phyloP scores from a whole-genome alignment of 192 early-diverging fungal species.

The Coemansia asiatica region DNA sequence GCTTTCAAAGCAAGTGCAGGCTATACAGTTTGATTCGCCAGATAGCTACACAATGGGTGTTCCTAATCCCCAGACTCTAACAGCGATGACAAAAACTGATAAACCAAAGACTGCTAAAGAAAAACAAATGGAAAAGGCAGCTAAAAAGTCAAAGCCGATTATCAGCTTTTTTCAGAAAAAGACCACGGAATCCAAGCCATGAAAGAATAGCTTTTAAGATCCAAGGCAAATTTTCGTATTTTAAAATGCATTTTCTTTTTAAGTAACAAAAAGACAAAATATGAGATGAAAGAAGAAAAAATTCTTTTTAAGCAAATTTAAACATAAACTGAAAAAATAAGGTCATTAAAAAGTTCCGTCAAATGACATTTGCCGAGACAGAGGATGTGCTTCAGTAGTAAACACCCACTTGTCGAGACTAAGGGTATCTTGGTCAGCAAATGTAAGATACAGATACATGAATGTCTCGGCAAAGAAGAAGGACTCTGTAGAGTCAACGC shows the following conservation, averaged over 20 bases:
- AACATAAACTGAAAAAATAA: neutral
- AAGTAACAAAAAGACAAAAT: neutral
- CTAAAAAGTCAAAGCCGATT: constrained; percentile 42
- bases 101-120: constrained; percentile 47
- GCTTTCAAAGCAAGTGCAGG: constrained; percentile 11
- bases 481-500: constrained; percentile 54
- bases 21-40: constrained; percentile 27
- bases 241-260: neutral
- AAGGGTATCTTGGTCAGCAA: constrained; percentile 65
- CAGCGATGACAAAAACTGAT: neutral
- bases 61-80: constrained; percentile 9
- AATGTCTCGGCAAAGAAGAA: constrained; percentile 94
- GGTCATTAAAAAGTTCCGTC: constrained; percentile 39
- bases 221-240: too few relatives aligned
- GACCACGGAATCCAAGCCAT: neutral
- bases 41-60: constrained; percentile 35
- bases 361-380: constrained; percentile 48
- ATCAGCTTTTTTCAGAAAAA: constrained; percentile 46
- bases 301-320: neutral
- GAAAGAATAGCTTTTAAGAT: neutral
- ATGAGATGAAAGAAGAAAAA: neutral
- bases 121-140: constrained; percentile 43
- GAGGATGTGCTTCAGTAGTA: constrained; percentile 94
- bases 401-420: constrained; percentile 84
- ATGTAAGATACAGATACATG: constrained; percentile 89